phyloP scores from a whole-genome alignment of 495 filamentous ascomycete species.

The Xylaria longipes region DNA sequence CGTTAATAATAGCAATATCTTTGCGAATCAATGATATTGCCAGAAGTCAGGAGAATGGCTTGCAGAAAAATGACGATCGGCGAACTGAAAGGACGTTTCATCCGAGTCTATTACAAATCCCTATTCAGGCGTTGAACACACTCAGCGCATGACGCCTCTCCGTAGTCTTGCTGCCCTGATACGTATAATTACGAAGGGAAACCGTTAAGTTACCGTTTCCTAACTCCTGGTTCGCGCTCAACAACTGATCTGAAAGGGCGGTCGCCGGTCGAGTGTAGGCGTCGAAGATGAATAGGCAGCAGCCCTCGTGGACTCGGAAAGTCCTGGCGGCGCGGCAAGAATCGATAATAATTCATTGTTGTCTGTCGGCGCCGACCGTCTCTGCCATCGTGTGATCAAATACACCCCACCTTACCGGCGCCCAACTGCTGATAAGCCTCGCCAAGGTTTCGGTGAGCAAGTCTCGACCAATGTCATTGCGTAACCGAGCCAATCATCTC shows the following conservation, averaged over 20 bases:
- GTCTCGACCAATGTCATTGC: not conserved
- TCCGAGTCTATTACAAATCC: not conserved
- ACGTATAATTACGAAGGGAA: not conserved
- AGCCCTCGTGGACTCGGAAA: conserved; percentile 11
- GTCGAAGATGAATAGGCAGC: conserved; percentile 2
- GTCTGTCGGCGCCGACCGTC: conserved; percentile 1
- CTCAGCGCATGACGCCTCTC: not conserved
- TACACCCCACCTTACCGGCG: not conserved
- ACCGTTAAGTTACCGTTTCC: conserved; percentile 20
- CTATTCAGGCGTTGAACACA: not conserved
- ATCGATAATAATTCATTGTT: not conserved
- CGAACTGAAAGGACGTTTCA: not conserved
- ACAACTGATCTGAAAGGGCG: not conserved
- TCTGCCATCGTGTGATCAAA: conserved; percentile 2
- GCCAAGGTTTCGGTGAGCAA: conserved; percentile 7
- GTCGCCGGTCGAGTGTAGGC: not conserved
- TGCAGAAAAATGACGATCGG: not conserved
- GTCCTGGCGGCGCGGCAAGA: not conserved
- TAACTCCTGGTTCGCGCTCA: conserved; percentile 5
- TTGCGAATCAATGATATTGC: not conserved
- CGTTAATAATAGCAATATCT: not conserved
- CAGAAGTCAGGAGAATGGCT: not conserved
- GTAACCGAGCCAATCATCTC: conserved; percentile 8
- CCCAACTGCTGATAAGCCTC: conserved; percentile 10
- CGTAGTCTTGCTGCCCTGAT: not conserved